phyloP scores from a whole-genome alignment of 1,284 basidiomycete species.

The Cutaneotrichosporon cutaneum region DNA sequence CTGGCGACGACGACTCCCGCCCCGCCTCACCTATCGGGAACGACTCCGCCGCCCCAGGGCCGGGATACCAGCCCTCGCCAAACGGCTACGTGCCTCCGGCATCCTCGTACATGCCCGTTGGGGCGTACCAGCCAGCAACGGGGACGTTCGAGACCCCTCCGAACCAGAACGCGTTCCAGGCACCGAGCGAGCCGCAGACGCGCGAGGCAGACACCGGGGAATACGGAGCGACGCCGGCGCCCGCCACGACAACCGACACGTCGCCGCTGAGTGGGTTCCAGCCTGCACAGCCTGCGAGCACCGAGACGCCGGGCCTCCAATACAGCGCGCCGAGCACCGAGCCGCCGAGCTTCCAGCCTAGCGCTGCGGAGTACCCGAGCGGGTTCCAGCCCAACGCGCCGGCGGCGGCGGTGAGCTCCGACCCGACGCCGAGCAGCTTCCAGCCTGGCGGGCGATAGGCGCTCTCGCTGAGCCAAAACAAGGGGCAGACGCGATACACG shows the following conservation, averaged over 20 bases:
- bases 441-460: background rate
- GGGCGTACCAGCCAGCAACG: background rate
- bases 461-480: background rate
- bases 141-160: background rate
- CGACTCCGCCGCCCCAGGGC: background rate
- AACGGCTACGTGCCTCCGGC: background rate
- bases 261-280: no score
- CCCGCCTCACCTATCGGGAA: background rate
- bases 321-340: no score
- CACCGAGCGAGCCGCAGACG: background rate
- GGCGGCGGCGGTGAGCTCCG: background rate
- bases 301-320: no score
- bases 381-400: background rate
- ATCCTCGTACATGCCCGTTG: background rate
- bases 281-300: no score
- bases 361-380: background rate
- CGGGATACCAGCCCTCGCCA: background rate
- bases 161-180: background rate
- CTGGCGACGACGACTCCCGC: background rate
- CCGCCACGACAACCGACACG: background rate
- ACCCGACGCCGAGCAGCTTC: background rate
- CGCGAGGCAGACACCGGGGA: background rate
- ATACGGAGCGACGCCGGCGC: background rate
- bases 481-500: background rate
- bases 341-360: background rate